A percentile compares a stretch with the other conserved stretches of the same genome.
These are phyloP conservation scores for Leccinellum albellum DNA, from an alignment of 768 basidiomycete species.

Conservation along the genomic window DNA sequence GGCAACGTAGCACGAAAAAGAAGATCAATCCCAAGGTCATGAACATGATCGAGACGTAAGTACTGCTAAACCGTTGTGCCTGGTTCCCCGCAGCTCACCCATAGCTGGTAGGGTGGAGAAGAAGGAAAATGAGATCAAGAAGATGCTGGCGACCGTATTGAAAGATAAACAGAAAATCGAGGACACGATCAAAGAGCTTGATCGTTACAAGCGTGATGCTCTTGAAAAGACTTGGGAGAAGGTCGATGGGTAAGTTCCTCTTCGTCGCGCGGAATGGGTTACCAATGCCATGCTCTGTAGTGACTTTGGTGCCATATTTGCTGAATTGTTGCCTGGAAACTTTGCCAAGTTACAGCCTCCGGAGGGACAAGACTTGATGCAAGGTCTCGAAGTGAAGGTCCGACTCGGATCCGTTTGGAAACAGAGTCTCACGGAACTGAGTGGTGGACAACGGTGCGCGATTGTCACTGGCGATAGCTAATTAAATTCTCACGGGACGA, in stretches of 20 bases:
- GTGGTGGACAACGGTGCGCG: conserved; percentile 90
- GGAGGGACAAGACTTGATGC: conserved; percentile 88
- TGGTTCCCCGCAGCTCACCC: not conserved
- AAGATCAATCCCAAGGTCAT: conserved; percentile 95
- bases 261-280: not conserved
- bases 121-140: conserved; percentile 79
- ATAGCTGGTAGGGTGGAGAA: conserved; percentile 74
- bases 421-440: conserved; percentile 92
- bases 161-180: conserved; percentile 96
- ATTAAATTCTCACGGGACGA: not conserved
- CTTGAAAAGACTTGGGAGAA: conserved; percentile 95
- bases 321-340: conserved; percentile 91
- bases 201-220: conserved; percentile 91
- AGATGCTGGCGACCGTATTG: conserved; percentile 83
- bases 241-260: conserved; percentile 70
- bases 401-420: conserved; percentile 96
- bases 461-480: not conserved
- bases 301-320: conserved; percentile 96
- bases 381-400: conserved; percentile 97
- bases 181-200: conserved; percentile 87
- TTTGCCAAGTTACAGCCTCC: conserved; percentile 93
- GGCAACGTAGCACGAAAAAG: conserved; percentile 87
- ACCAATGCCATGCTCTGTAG: conserved; percentile 35
- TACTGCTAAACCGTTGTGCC: not conserved
- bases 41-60: conserved; percentile 92